These are phyloP conservation scores for Nitzschia inconspicua DNA, from an alignment of 108 stramenopile genomes.

Conservation along the genomic window DNA sequence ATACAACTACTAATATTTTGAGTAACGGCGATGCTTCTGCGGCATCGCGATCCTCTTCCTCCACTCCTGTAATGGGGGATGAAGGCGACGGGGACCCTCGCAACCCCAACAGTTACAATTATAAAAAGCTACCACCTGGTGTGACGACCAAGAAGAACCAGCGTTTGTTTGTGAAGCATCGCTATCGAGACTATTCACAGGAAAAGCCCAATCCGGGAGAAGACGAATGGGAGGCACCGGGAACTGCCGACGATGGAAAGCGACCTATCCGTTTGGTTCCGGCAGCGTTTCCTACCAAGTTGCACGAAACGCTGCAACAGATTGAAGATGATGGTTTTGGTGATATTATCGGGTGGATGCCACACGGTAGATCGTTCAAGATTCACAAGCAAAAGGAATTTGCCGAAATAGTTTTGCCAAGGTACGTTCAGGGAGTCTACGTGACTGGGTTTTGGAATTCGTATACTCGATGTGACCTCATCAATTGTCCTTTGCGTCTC, in stretches of 20 bases:
- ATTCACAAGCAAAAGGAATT: conserved; percentile 72
- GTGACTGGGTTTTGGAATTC: conserved; percentile 12
- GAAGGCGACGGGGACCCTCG: not conserved
- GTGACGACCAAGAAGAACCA: conserved; percentile 41
- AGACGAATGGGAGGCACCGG: conserved; percentile 7
- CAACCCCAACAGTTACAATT: conserved; percentile 19
- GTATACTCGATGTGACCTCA: not conserved
- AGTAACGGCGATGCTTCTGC: too few relatives aligned
- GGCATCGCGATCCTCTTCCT: too few relatives aligned
- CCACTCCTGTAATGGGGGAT: not conserved
- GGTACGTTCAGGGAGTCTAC: conserved; percentile 69
- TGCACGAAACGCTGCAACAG: conserved; percentile 63
- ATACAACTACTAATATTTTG: not conserved
- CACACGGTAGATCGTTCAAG: conserved; percentile 75
- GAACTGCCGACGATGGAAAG: conserved; percentile 9
- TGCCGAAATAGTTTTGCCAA: conserved; percentile 65
- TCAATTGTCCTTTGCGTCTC: not conserved
- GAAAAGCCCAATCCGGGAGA: conserved; percentile 34
- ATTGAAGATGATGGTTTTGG: conserved; percentile 62
- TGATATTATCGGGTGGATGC: conserved; percentile 73
- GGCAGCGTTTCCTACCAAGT: conserved; percentile 74
- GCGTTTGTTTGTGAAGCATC: conserved; percentile 38
- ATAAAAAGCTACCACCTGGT: conserved; percentile 46
- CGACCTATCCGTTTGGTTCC: conserved; percentile 51
- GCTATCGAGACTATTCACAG: conserved; percentile 34